phyloP scores from a whole-genome alignment of 495 filamentous ascomycete species.

The Hyaloscypha variabilis region DNA sequence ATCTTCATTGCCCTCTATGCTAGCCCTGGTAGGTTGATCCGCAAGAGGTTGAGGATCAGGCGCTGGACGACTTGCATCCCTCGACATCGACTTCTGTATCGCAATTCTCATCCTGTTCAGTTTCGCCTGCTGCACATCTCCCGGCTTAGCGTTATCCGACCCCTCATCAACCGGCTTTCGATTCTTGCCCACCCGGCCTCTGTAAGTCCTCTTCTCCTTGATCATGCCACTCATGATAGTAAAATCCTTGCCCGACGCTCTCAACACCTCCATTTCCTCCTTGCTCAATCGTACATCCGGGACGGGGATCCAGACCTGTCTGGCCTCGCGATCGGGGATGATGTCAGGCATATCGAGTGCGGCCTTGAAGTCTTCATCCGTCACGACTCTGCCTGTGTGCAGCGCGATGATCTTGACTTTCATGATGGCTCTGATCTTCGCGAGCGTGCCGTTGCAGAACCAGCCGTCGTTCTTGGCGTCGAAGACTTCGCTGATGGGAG shows the following conservation, averaged over 20 bases:
- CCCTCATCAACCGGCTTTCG: no score
- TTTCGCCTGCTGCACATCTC: no score
- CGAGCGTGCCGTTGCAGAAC: slow-evolving; percentile 76
- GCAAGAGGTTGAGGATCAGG: not conserved
- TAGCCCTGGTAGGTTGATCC: not conserved
- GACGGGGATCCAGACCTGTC: slow-evolving; percentile 32
- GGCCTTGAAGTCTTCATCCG: slow-evolving; percentile 53
- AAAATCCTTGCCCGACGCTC: not conserved
- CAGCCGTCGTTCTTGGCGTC: slow-evolving; percentile 73
- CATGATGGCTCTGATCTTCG: slow-evolving; percentile 84
- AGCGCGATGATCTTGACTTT: slow-evolving; percentile 71
- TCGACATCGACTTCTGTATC: not conserved
- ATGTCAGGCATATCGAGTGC: slow-evolving; percentile 49
- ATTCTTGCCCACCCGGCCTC: no score
- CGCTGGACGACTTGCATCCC: not conserved
- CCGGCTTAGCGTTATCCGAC: no score
- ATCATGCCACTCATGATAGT: not conserved
- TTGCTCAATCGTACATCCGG: slow-evolving; percentile 36
- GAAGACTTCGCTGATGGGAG: slow-evolving; percentile 48
- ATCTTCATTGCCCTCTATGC: not conserved
- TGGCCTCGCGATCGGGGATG: slow-evolving; percentile 21
- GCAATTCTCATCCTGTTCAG: no score
- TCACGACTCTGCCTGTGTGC: slow-evolving; percentile 43
- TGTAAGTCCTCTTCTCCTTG: not conserved
- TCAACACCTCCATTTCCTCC: slow-evolving; percentile 20